phyloP scores from a whole-genome alignment of 306 rosid species.

The Medicago lupulina region DNA sequence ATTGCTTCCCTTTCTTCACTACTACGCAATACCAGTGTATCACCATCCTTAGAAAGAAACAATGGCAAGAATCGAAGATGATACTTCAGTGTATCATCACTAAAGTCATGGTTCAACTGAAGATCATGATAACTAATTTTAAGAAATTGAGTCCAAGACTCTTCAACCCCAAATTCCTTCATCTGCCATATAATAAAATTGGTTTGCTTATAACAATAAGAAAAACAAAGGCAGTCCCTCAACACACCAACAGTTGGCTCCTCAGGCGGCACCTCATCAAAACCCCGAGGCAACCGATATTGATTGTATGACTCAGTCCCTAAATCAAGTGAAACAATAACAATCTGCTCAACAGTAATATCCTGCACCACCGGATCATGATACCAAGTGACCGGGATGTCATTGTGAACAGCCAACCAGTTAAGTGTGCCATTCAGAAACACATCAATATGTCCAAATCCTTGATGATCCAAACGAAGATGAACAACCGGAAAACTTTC shows the following conservation, averaged over 20 bases:
- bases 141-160: conserved; percentile 13
- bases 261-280: not conserved
- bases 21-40: not conserved
- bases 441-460: too few relatives aligned
- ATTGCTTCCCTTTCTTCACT: rapidly evolving
- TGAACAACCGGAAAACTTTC: not conserved
- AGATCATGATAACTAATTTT: not conserved
- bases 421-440: too few relatives aligned
- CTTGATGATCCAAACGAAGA: not conserved
- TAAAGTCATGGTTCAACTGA: not conserved
- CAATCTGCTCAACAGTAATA: not conserved
- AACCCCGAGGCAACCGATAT: not conserved
- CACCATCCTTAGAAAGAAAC: not conserved
- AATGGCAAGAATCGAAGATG: not conserved
- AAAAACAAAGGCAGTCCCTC: not conserved
- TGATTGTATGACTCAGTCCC: not conserved
- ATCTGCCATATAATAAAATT: not conserved
- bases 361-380: too few relatives aligned
- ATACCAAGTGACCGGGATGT: too few relatives aligned
- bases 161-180: not conserved
- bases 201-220: not conserved
- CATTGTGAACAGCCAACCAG: not conserved
- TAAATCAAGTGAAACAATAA: not conserved
- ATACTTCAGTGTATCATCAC: too few relatives aligned
- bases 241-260: not conserved